A percentile compares a stretch with the other conserved stretches of the same genome.
phyloP scores from a whole-genome alignment of 305 asterid species.

The Fraxinus paxiana region DNA sequence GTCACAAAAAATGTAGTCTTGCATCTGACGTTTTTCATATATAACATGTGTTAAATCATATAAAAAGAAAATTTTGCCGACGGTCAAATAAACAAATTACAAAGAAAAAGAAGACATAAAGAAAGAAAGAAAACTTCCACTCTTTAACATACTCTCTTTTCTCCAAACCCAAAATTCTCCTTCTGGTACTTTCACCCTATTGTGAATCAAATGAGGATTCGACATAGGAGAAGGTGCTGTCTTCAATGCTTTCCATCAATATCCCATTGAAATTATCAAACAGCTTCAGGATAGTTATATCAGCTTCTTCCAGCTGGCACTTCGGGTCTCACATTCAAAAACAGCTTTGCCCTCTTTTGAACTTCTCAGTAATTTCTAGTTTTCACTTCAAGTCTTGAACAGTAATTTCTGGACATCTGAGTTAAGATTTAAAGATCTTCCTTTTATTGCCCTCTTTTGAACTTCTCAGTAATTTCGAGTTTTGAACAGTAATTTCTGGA shows the following conservation, averaged over 20 bases:
- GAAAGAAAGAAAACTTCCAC: not conserved
- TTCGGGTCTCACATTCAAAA: not conserved
- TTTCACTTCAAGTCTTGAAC: not conserved
- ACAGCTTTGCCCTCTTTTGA: not conserved
- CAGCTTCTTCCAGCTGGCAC: not conserved
- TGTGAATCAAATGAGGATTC: not conserved
- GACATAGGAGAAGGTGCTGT: not conserved
- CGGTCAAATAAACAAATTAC: not conserved
- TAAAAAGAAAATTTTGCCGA: not conserved
- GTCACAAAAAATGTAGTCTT: not conserved
- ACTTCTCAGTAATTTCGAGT: no score
- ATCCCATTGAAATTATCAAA: not conserved
- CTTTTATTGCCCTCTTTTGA: no score
- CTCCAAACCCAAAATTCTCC: not conserved
- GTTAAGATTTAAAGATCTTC: no score
- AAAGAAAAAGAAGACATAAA: not conserved
- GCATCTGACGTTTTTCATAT: not conserved
- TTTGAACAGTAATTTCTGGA: not conserved
- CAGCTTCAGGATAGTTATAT: not conserved
- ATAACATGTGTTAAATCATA: not conserved
- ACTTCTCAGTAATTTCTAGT: not conserved
- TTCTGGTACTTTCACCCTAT: not conserved
- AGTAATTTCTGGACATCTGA: no score
- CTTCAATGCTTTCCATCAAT: not conserved
- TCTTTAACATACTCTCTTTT: not conserved